Evolutionary conservation across 2,329 filamentous ascomycete genomes (phyloP), one percentile per base, ranked within the genome.

Genomic region (Trichoderma sp.): DNA sequence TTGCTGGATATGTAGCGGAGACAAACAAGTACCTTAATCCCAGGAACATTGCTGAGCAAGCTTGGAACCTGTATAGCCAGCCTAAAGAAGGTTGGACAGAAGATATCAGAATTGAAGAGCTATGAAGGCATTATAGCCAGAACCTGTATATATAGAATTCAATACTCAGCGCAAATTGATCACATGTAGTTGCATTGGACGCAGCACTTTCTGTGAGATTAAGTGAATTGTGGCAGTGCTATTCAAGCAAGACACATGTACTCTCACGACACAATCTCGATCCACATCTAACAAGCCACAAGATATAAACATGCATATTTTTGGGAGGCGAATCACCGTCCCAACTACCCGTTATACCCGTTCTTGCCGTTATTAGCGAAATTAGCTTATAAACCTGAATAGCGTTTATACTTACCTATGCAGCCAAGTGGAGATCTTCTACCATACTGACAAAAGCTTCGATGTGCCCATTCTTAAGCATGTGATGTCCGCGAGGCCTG

Each of bases 1-100:
- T 86, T 0, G 81, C 81, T 2, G 85, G 84, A 10, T 40, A 37
- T 14, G 72, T 75, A 10, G 35, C 57, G 5, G 58, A 71, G 2
- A 37, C 69, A 8, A 68, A 68, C 4, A 47, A 70, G 37, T 60
- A 49, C 11, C 31, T 73, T 24, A 73, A 71, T 33, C 70, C 73
- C 6, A 58, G 19, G 8, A 69, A 74, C 55, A 74, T 75, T 59
- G 71, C 73, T 2, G 56, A 43, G 11, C 49, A 71, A 49, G 70
- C 73, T 2, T 74, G 70, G 70, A 70, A 70, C 24, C 47, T 73
- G 24, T 74, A 68, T 35, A 58, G 62, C 19, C 72, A 73, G 56
- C 61, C 68, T 2, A 70, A 56, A 24, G 68, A 68, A 4, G 33
- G 13, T 31, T 65, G 60, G 67, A 69, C 67, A 7, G 65, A 68